Base-by-base conservation (phyloP, 108 stramenopile species). In the Bacterosira constricta region DNA sequence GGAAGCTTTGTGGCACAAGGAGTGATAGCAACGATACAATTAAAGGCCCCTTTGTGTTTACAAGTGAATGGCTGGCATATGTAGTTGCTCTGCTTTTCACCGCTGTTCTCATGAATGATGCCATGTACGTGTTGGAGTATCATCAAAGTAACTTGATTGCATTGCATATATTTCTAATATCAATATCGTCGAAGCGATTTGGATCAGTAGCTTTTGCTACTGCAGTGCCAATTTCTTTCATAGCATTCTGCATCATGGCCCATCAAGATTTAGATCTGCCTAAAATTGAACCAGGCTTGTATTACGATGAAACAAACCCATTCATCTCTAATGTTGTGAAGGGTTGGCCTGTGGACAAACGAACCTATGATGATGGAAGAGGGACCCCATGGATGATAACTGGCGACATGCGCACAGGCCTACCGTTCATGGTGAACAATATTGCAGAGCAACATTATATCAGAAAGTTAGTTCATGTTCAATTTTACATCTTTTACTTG, bases 381-480 rank as follows among this genome's bases (percentile, higher is more conserved):
- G 86, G 85, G 21, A 94, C 89, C 15, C 73, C 85, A 17, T 93
- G 89, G 89, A 85, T 90, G 70, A 67, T 82, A 44, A 90, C 87
- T 10, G 93, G 93, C 6, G 93, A 94, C 73, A 68, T 80, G 7
- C 67, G 87, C 11, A 94, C 93, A 9, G 90, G 88, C 26, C 34
- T 94, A 1, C 90, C 93, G 1, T 94, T 93, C 61, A 37, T 94
- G 6, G 11, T 90, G 11, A 84, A 90, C 52, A 41, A 56, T 12
- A 53, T 57, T 20, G 46, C 71, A 6, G 18, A 54, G 0, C 77
- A 55, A n/a, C 10, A 71, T 26, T 93, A 70, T 72, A 54, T 59
- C 20, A 64, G 87, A 15, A 61, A 69, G 75, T 76, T 18, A 56
- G 31, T 59, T 37, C 1, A 20, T 38, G 9, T 20, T 3, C 54